A percentile compares a stretch with the other conserved stretches of the same genome.
These are phyloP conservation scores for Phaeotremella fagi DNA, from an alignment of 768 basidiomycete genomes.

Conservation along the genomic window DNA sequence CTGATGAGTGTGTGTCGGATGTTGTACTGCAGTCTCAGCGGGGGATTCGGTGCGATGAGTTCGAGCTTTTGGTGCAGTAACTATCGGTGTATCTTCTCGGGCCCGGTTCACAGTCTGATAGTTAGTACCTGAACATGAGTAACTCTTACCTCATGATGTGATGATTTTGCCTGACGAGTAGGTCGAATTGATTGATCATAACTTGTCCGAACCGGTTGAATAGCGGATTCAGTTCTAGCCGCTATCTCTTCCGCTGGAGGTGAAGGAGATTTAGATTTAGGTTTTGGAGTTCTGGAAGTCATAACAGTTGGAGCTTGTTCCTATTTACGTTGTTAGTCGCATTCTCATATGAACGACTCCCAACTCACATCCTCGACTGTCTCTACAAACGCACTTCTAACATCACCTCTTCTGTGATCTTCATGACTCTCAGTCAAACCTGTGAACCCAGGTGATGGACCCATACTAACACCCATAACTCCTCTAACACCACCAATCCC, in stretches of 20 bases:
- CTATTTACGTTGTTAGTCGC: constrained; percentile 7
- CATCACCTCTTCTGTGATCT: constrained; percentile 6
- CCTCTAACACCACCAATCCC: constrained; percentile 8
- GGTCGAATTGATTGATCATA: constrained; percentile 2
- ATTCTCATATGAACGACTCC: not conserved
- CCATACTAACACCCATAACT: constrained; percentile 2
- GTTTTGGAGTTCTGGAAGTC: not conserved
- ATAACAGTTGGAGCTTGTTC: constrained; percentile 10
- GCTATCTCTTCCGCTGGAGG: not conserved
- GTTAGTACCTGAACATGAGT: too few relatives aligned
- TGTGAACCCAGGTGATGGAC: constrained; percentile 2
- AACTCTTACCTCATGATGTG: too few relatives aligned
- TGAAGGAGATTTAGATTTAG: not conserved
- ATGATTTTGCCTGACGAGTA: too few relatives aligned
- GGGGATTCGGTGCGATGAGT: too few relatives aligned
- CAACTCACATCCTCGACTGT: constrained; percentile 44
- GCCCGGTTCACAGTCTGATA: too few relatives aligned
- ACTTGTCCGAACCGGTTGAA: constrained; percentile 9
- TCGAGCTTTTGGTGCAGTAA: too few relatives aligned
- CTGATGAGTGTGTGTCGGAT: too few relatives aligned
- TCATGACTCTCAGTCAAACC: constrained; percentile 6
- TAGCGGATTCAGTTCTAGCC: constrained; percentile 10
- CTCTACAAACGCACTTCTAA: constrained; percentile 46
- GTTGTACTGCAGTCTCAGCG: too few relatives aligned
- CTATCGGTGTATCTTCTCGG: too few relatives aligned